phyloP scores from a whole-genome alignment of 345 rosid genomes.

The Euphorbia tirucalli region DNA sequence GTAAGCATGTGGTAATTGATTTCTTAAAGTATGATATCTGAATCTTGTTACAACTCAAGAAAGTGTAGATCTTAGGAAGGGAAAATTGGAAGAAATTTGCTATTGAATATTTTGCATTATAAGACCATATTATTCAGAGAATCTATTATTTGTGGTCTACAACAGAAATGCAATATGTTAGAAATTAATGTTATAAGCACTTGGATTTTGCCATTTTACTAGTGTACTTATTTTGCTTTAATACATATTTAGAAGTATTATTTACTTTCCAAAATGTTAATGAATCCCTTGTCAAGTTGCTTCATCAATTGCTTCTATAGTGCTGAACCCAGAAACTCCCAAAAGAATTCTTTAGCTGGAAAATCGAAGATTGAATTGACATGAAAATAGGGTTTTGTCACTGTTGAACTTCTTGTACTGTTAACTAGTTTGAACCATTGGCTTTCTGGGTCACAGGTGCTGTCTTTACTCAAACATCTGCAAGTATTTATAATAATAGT shows the following conservation, averaged over 20 bases:
- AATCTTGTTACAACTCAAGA: too few species aligned
- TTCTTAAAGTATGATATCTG: too few species aligned
- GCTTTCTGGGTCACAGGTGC: slow-evolving; percentile 55
- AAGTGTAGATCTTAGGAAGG: too few species aligned
- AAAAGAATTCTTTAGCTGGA: slow-evolving; percentile 16
- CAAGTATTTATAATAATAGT: slow-evolving; percentile 44
- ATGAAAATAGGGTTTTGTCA: slow-evolving; percentile 15
- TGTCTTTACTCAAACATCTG: slow-evolving; percentile 54
- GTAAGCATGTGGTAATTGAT: too few species aligned
- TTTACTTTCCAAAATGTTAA: neutral
- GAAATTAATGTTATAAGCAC: neutral
- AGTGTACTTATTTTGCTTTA: neutral
- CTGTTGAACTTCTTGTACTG: slow-evolving; percentile 42
- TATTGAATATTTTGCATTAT: neutral
- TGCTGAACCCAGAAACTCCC: slow-evolving; percentile 17
- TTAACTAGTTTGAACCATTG: slow-evolving; percentile 76
- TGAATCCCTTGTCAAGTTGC: neutral
- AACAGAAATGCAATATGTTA: neutral
- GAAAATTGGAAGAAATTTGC: too few species aligned
- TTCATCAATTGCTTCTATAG: neutral
- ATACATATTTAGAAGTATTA: neutral
- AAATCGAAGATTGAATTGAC: slow-evolving; percentile 13
- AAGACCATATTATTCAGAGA: neutral
- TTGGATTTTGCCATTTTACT: neutral
- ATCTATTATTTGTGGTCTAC: neutral